A percentile compares a stretch with the other conserved stretches of the same genome.
Evolutionary conservation across 257 asterid genomes (phyloP).

Genomic region (Solanum acaule): DNA sequence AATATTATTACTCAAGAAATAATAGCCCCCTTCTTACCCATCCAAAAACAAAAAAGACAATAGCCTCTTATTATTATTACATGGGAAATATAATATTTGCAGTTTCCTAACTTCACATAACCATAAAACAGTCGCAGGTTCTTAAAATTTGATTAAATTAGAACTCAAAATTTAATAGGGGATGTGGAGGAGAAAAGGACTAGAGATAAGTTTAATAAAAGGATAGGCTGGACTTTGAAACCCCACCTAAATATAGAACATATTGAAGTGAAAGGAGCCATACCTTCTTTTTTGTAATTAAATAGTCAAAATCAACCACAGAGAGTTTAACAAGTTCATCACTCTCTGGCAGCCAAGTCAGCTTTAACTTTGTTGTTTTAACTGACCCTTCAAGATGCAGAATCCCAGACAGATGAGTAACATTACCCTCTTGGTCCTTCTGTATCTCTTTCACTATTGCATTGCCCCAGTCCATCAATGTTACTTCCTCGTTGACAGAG

Average conservation of each 20-base stretch:
- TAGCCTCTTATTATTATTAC: neutral
- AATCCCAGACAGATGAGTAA: conserved; percentile 62
- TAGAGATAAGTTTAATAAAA: neutral
- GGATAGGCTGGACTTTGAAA: neutral
- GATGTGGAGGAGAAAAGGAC: neutral
- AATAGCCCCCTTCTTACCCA: neutral
- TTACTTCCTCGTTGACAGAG: conserved; percentile 69
- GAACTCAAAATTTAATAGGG: neutral
- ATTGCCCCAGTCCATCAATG: conserved; percentile 95
- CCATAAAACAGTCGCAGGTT: neutral
- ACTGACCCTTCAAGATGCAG: conserved; percentile 87
- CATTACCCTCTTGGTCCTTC: conserved; percentile 62
- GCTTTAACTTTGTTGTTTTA: conserved; percentile 89
- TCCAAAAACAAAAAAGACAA: neutral
- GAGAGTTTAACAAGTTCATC: conserved; percentile 59
- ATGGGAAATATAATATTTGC: neutral
- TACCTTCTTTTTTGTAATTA: conserved; percentile 94
- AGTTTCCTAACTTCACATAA: neutral
- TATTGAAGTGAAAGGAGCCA: neutral
- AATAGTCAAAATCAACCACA: conserved; percentile 71
- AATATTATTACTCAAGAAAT: neutral
- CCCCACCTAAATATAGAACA: neutral
- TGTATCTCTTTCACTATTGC: conserved; percentile 69
- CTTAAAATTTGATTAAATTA: neutral
- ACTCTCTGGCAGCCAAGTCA: conserved; percentile 76